Conservation (phyloP, 768 basidiomycete genomes). For the Suillus ampliporus region DNA sequence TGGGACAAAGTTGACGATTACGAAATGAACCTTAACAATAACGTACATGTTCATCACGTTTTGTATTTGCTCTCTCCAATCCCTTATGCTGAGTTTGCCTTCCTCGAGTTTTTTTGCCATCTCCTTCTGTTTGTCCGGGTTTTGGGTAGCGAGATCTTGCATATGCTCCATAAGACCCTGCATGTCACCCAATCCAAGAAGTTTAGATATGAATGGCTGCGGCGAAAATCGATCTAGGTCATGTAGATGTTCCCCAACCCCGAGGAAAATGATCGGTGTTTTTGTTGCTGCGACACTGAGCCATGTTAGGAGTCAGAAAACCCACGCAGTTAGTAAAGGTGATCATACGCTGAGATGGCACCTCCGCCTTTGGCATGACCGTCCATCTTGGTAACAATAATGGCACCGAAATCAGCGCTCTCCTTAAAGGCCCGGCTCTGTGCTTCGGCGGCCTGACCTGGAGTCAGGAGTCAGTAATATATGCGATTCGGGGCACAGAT, state of each 20-base stretch:
- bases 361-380: slow-evolving; percentile 99
- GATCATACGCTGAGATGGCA: slow-evolving; percentile 94
- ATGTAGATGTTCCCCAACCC: slow-evolving; percentile 96
- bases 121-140: slow-evolving; percentile 97
- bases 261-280: slow-evolving; percentile 98
- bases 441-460: slow-evolving; percentile 96
- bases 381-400: slow-evolving; percentile 99
- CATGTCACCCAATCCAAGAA: slow-evolving; percentile 95
- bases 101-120: slow-evolving; percentile 98
- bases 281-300: slow-evolving; percentile 95
- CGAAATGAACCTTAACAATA: slow-evolving; percentile 11
- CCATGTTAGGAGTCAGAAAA: not conserved
- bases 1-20: slow-evolving; percentile 39
- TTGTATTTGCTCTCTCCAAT: slow-evolving; percentile 97
- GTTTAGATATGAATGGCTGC: slow-evolving; percentile 95
- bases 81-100: slow-evolving; percentile 94
- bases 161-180: slow-evolving; percentile 98
- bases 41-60: slow-evolving; percentile 97
- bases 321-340: not conserved
- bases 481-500: not conserved
- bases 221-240: slow-evolving; percentile 97
- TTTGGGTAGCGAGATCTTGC: slow-evolving; percentile 92
- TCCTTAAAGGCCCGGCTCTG: slow-evolving; percentile 98
- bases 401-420: slow-evolving; percentile 95
- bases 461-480: slow-evolving; percentile 6